A percentile compares a stretch with the other conserved stretches of the same genome.
Evolutionary conservation across 2,329 filamentous ascomycete genomes (phyloP).

Genomic region (Alternaria arborescens): DNA sequence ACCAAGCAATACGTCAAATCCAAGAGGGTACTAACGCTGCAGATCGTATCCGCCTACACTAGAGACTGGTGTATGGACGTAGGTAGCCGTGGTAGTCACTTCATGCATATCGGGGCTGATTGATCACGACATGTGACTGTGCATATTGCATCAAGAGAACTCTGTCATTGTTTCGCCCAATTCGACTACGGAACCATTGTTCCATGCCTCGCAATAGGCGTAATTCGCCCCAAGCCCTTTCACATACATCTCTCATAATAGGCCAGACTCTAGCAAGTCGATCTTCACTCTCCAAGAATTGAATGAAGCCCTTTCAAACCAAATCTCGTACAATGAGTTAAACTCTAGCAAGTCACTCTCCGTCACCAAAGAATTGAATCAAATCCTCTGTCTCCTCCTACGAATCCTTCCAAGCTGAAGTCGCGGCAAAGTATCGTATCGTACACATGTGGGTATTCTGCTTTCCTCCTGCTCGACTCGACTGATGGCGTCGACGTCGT

Average conservation of each 20-base stretch:
- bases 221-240: neutral
- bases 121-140: neutral
- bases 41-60: neutral
- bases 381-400: neutral
- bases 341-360: neutral
- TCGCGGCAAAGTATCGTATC: neutral
- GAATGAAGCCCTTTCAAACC: neutral
- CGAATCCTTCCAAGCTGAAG: neutral
- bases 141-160: neutral
- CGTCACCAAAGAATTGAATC: neutral
- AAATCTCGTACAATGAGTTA: neutral
- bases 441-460: slow-evolving; percentile 6
- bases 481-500: neutral
- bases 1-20: neutral
- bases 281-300: neutral
- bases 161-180: neutral
- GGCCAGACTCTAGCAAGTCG: neutral
- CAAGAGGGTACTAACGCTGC: neutral
- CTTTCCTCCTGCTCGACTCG: slow-evolving; percentile 2
- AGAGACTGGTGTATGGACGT: neutral
- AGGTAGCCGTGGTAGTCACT: neutral
- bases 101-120: neutral
- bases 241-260: neutral
- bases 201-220: neutral
- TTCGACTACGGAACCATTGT: neutral